Conservation (phyloP, 352 stramenopile genomes). For the Phytophthora palmivora region DNA sequence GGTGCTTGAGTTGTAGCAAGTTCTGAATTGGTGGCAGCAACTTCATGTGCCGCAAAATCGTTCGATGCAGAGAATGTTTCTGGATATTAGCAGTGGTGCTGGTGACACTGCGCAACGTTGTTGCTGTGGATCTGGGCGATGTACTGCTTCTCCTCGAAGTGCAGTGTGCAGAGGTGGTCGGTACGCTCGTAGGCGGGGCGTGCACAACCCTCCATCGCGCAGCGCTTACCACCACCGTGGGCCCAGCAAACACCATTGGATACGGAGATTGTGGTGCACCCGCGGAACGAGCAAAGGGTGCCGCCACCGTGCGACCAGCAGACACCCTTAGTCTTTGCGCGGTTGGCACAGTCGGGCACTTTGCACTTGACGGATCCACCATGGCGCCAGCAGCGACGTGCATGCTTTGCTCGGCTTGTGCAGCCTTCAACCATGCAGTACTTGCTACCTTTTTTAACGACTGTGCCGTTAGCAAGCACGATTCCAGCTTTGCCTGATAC, state of each 20-base stretch:
- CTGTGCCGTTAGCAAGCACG: conserved; percentile 24
- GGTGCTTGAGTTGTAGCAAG: conserved; percentile 16
- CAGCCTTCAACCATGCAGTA: conserved; percentile 65
- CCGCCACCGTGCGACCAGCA: conserved; percentile 72
- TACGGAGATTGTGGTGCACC: conserved; percentile 57
- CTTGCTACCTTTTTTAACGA: conserved; percentile 63
- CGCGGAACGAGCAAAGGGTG: conserved; percentile 52
- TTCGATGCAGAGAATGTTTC: conserved; percentile 6
- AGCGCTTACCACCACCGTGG: conserved; percentile 89
- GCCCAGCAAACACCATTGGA: conserved; percentile 71
- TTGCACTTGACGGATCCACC: conserved; percentile 72
- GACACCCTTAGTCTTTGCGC: conserved; percentile 65
- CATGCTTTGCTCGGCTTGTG: conserved; percentile 60
- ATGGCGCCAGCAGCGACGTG: conserved; percentile 61
- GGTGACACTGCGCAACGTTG: conserved; percentile 26
- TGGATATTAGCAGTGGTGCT: conserved; percentile 32
- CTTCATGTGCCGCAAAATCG: conserved; percentile 27
- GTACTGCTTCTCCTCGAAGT: conserved; percentile 57
- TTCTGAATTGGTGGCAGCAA: conserved; percentile 33
- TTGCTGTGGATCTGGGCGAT: conserved; percentile 29
- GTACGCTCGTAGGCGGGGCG: conserved; percentile 63
- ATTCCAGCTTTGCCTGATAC: conserved; percentile 29
- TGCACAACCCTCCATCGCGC: conserved; percentile 66
- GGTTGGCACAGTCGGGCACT: conserved; percentile 54
- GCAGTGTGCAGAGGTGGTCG: conserved; percentile 58